Base-by-base conservation (phyloP, 495 filamentous ascomycete species). In the Chaetomium fimeti region DNA sequence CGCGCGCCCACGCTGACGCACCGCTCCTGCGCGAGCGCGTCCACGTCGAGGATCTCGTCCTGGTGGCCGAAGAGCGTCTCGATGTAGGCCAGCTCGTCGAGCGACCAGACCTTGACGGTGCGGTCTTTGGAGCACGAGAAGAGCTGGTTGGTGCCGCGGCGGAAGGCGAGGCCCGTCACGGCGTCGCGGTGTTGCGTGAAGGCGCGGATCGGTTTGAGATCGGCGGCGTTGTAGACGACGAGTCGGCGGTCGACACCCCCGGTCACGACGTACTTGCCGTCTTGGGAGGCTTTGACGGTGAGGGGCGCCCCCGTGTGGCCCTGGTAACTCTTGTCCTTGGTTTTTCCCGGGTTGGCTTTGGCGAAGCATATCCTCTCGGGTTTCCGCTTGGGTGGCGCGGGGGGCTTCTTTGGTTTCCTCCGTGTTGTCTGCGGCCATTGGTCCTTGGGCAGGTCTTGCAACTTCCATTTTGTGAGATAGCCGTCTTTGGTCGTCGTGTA, bases 61-160 rank as follows among this genome's bases (percentile, higher is more conserved):
- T 97, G 92, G 76, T 98, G 94, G 12, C 94, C 94, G 76, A 97
- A 97, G 1, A 98, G 81, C 0, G 94, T 97, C 72, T 98, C 95
- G 27, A 98, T 84, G 70, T 97, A 98, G 28, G 92, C 91, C 9
- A 91, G 73, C 73, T 90, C 88, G 71, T 92, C 83, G 25, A 96
- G 81, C 61, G 88, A 93, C 89, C 90, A 95, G 43, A 75, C 71
- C 57, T 78, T 78, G 53, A 78, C 87, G 3, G 92, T 96, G 20
- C 94, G 87, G 76, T 98, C 94, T 68, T 87, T 88, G 8, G 89
- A 92, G 52, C 86, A 87, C 8, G 91, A 93, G 77, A 91, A 98
- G 20, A 98, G 79, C 72, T 97, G 93, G 69, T 97, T 94, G 42
- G 93, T 93, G 48, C 92, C 91, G 58, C 89, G 81, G 51, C 92